These are phyloP conservation scores for Acacia acuminata DNA, from an alignment of 306 rosid species.

Conservation along the genomic window DNA sequence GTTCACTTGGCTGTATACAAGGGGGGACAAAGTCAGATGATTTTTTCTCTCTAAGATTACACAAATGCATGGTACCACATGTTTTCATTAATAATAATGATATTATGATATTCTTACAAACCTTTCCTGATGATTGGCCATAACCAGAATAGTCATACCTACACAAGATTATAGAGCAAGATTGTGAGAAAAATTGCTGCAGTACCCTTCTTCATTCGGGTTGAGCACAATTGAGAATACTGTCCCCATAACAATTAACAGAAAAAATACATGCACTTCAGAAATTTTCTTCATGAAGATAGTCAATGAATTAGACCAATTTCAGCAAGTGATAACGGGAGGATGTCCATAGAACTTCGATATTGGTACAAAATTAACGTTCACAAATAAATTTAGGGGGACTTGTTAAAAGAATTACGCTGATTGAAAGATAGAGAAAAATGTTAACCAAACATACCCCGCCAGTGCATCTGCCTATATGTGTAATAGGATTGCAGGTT, in stretches of 20 bases:
- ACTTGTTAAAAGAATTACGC: constrained; percentile 1
- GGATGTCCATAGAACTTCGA: background rate
- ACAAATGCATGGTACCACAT: background rate
- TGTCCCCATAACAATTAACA: background rate
- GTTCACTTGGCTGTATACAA: constrained; percentile 81
- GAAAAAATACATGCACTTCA: background rate
- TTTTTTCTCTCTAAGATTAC: constrained; percentile 28
- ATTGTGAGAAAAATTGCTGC: background rate
- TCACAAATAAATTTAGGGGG: background rate
- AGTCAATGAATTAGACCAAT: constrained; percentile 3
- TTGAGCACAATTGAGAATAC: background rate
- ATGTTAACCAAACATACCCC: constrained; percentile 2
- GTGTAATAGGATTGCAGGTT: constrained; percentile 7
- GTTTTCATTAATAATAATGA: constrained; percentile 15
- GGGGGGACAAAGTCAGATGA: constrained; percentile 31
- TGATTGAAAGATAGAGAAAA: background rate
- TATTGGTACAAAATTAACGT: background rate
- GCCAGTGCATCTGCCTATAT: background rate
- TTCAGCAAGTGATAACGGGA: background rate
- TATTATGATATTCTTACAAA: constrained; percentile 41
- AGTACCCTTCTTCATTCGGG: background rate
- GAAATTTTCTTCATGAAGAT: background rate
- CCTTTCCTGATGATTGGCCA: constrained; percentile 91
- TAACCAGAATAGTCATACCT: constrained; percentile 91
- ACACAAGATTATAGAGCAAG: constrained; percentile 29